Base-by-base conservation (phyloP, 352 stramenopile species). In the Globisporangium acanthophoron region DNA sequence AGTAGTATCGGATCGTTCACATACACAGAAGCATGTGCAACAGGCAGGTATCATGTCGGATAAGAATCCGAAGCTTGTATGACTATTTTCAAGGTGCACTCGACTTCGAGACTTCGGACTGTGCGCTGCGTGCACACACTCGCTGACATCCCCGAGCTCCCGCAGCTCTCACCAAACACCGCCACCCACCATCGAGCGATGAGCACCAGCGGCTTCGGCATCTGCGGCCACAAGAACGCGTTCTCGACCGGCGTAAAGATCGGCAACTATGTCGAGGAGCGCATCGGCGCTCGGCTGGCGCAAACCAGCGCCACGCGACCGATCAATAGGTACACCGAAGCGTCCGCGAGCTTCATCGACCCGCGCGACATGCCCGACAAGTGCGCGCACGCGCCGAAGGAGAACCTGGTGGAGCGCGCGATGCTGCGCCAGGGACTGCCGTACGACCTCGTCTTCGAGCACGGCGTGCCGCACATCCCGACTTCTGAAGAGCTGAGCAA, bases 191-290 rank as follows among this genome's bases (percentile, higher is more conserved):
- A 27, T 1, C 24, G 24, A 5, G 13, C 54, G 24, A 82, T 83
- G 71, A 72, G 69, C 56, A 51, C 69, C 33, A 49, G 44, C 3
- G 84, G 84, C 8, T 91, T 81, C 53, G 84, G 84, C 44, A 78
- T 92, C 45, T 90, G 81, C 50, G 81, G 84, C 3, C 84, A 92
- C 75, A 92, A 92, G 76, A 94, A 94, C 73, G 68, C 76, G 61
- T 94, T 86, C 61, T 78, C 70, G 9, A 83, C 78, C 21, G 71
- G 73, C 31, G 78, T 90, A 48, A 90, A 90, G 65, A 67, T 90
- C 60, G 81, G 84, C 37, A 94, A 92, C 64, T 94, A 88, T 68
- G 84, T 92, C 35, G 81, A 94, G 52, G 84, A 94, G 48, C 74
- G 80, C 15, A 81, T 90, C 43, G 84, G 84, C n/a, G 57, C 53